Conservation (phyloP, 2,329 filamentous ascomycete species). For the Gaeumannomyces tritici region DNA sequence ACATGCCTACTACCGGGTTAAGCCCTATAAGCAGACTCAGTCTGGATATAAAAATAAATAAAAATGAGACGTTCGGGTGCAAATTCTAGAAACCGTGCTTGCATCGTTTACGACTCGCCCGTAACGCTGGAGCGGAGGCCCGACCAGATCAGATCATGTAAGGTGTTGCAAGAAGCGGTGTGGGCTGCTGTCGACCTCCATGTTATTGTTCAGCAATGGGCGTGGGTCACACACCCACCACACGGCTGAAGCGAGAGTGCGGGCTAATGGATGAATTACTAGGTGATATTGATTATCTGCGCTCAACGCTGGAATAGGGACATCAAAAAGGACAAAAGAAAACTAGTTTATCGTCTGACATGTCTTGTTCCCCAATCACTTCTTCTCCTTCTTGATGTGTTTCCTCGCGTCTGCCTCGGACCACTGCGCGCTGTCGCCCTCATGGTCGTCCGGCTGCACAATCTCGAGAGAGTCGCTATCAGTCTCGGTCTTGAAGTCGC, state of each 20-base stretch:
- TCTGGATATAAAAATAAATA: too few species aligned
- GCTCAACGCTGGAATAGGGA: neutral
- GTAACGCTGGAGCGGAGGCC: neutral
- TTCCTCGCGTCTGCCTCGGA: neutral
- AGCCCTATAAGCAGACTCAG: too few species aligned
- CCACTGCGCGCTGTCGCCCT: neutral
- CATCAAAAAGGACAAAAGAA: neutral
- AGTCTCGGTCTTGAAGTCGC: conserved; percentile 1
- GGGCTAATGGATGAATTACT: neutral
- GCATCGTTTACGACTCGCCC: neutral
- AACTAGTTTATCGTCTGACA: neutral
- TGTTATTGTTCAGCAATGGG: neutral
- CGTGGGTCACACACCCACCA: too few species aligned
- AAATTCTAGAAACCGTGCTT: too few species aligned
- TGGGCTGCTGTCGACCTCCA: neutral
- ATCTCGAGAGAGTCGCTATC: conserved; percentile 2
- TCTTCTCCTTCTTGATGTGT: neutral
- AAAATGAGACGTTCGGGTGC: too few species aligned
- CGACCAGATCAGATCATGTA: too few species aligned
- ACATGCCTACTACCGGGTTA: too few species aligned
- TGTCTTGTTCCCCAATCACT: neutral
- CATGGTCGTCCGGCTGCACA: conserved; percentile 2
- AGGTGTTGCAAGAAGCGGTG: neutral
- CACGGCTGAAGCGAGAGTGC: too few species aligned
- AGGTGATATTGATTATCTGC: neutral